Evolutionary conservation across 306 rosid species (phyloP).

Genomic region (Glycine tomentella): DNA sequence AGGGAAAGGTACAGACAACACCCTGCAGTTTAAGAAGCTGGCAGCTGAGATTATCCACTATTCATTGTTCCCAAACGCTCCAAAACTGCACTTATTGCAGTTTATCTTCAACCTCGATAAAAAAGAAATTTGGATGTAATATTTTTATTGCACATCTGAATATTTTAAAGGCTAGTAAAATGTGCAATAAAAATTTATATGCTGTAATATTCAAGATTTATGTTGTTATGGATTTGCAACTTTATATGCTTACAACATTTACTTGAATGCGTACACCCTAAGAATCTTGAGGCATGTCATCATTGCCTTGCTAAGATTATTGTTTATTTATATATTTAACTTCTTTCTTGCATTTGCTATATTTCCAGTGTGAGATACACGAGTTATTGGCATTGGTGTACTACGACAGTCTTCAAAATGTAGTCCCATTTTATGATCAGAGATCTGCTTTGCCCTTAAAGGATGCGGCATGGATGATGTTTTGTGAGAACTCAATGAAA

Average conservation of each 20-base stretch:
- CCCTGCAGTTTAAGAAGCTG: too few relatives aligned
- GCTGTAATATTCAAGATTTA: slow-evolving; percentile 13
- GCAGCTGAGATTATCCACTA: too few relatives aligned
- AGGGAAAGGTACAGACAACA: too few relatives aligned
- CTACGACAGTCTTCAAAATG: slow-evolving; percentile 97
- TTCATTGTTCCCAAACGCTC: too few relatives aligned
- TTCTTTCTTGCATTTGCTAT: slow-evolving; percentile 39
- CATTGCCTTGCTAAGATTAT: slow-evolving; percentile 36
- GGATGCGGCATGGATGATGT: slow-evolving; percentile 80
- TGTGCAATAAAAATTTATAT: neutral
- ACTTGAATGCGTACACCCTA: neutral
- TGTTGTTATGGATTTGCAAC: slow-evolving; percentile 2
- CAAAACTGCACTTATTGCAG: too few relatives aligned
- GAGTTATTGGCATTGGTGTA: slow-evolving; percentile 95
- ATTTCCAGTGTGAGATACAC: slow-evolving; percentile 88
- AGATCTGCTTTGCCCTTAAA: slow-evolving; percentile 81
- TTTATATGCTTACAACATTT: too few relatives aligned
- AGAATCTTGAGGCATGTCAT: slow-evolving; percentile 17
- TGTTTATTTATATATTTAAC: slow-evolving; percentile 34
- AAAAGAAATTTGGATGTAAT: too few relatives aligned
- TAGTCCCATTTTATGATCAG: slow-evolving; percentile 96
- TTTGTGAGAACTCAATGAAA: slow-evolving; percentile 92
- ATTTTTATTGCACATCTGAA: too few relatives aligned
- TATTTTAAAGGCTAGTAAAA: slow-evolving; percentile 25
- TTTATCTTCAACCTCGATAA: too few relatives aligned